Percentiles rank a stretch among this genome's conserved stretches.
Evolutionary conservation across 352 stramenopile genomes (phyloP).

Genomic region (Phytophthora europaea): DNA sequence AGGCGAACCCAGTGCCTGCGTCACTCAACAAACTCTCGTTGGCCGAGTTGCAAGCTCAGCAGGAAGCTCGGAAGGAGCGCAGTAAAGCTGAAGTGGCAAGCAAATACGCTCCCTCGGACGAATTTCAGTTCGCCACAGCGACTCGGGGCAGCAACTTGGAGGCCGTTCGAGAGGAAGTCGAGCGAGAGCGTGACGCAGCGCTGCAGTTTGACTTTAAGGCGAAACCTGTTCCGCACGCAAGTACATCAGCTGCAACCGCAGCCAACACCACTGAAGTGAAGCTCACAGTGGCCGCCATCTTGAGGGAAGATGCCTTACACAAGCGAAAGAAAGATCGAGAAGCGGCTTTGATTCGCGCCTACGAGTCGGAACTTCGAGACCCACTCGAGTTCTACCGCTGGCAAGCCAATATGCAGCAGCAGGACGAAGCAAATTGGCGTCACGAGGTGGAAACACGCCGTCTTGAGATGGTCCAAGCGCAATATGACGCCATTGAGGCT

Average conservation of each 20-base stretch:
- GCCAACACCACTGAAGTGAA: conserved; percentile 62
- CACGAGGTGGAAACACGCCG: conserved; percentile 82
- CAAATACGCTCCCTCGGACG: conserved; percentile 80
- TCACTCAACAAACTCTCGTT: conserved; percentile 78
- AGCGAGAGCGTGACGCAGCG: conserved; percentile 65
- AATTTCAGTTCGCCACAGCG: conserved; percentile 85
- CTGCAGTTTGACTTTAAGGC: conserved; percentile 85
- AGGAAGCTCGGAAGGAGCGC: conserved; percentile 59
- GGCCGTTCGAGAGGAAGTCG: conserved; percentile 67
- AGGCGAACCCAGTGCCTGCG: conserved; percentile 71
- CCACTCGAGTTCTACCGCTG: conserved; percentile 93
- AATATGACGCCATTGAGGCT: conserved; percentile 82
- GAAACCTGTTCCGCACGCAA: conserved; percentile 66
- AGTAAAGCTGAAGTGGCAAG: conserved; percentile 70
- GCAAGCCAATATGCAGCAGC: conserved; percentile 87
- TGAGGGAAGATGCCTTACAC: conserved; percentile 93
- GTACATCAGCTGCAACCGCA: conserved; percentile 32
- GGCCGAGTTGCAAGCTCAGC: conserved; percentile 65
- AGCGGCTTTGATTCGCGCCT: conserved; percentile 85
- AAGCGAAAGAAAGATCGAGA: conserved; percentile 94
- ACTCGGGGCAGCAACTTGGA: conserved; percentile 78
- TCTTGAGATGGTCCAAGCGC: conserved; percentile 86
- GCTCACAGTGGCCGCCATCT: conserved; percentile 90
- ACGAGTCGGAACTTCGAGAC: conserved; percentile 92
- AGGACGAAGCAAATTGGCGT: conserved; percentile 77